These are phyloP conservation scores for Lagenaria siceraria DNA, from an alignment of 306 rosid species.

Conservation along the genomic window DNA sequence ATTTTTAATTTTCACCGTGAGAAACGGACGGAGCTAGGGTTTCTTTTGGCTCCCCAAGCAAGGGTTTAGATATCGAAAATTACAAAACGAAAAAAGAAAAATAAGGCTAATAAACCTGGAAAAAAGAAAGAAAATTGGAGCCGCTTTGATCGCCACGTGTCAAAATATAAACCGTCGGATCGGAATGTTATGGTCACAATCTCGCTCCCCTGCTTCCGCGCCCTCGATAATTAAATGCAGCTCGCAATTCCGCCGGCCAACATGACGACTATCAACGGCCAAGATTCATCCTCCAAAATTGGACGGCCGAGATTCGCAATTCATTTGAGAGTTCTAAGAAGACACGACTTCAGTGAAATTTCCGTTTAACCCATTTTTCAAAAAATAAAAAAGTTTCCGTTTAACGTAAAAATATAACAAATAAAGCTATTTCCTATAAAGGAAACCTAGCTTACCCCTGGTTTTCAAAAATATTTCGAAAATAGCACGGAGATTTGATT, in stretches of 20 bases:
- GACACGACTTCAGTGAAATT: conserved; percentile 9
- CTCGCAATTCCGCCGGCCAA: background rate
- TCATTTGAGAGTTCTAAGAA: background rate
- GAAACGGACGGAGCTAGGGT: conserved; percentile 65
- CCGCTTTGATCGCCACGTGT: conserved; percentile 17
- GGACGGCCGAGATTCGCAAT: conserved; percentile 5
- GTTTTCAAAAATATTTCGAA: background rate
- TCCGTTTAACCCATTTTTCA: background rate
- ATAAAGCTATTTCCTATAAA: conserved; percentile 1
- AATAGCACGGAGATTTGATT: conserved; percentile 17
- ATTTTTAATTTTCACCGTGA: conserved; percentile 32
- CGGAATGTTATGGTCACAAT: background rate
- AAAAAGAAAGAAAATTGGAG: background rate
- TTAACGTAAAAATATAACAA: background rate
- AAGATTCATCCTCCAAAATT: background rate
- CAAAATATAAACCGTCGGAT: conserved; percentile 1
- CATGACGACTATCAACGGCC: conserved; percentile 3
- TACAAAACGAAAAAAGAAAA: conserved; percentile 9
- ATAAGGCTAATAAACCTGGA: background rate
- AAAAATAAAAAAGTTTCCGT: background rate
- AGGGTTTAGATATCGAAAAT: conserved; percentile 45
- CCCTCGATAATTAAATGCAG: background rate
- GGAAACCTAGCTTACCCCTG: background rate
- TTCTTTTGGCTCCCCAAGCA: conserved; percentile 25
- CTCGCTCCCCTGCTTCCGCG: conserved; percentile 4